A percentile compares a stretch with the other conserved stretches of the same genome.
These are phyloP conservation scores for Agaricales sp. DNA, from an alignment of 1,284 basidiomycete genomes.

Conservation along the genomic window DNA sequence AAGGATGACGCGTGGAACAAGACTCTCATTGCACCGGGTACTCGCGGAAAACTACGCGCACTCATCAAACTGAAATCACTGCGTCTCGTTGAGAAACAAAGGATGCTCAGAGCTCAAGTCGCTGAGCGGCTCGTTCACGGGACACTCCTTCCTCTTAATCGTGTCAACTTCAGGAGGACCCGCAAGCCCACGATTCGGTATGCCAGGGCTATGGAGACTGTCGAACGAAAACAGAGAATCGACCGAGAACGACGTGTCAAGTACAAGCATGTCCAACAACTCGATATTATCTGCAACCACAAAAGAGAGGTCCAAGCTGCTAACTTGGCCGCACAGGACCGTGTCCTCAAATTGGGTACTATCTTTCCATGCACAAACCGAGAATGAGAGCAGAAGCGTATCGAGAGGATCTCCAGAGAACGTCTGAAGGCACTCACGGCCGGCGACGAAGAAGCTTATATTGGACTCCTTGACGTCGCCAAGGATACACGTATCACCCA, in stretches of 20 bases:
- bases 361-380: slow-evolving; percentile 80
- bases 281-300: slow-evolving; percentile 82
- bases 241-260: slow-evolving; percentile 93
- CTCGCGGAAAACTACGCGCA: slow-evolving; percentile 80
- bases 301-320: slow-evolving; percentile 66
- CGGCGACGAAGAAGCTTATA: slow-evolving; percentile 98
- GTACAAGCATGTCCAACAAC: slow-evolving; percentile 94
- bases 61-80: slow-evolving; percentile 93
- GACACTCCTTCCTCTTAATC: slow-evolving; percentile 85
- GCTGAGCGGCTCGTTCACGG: slow-evolving; percentile 86
- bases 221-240: slow-evolving; percentile 25
- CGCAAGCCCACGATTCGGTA: slow-evolving; percentile 87
- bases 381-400: slow-evolving; percentile 97
- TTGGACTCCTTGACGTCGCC: slow-evolving; percentile 98
- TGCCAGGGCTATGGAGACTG: slow-evolving; percentile 74
- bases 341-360: slow-evolving; percentile 80
- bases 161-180: slow-evolving; percentile 82
- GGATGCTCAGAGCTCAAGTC: slow-evolving; percentile 76
- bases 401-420: slow-evolving; percentile 95
- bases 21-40: slow-evolving; percentile 36
- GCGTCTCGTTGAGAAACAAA: slow-evolving; percentile 87
- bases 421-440: slow-evolving; percentile 97
- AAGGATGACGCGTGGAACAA: slow-evolving; percentile 11
- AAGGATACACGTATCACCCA: slow-evolving; percentile 99
- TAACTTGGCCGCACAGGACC: slow-evolving; percentile 61